Conservation (phyloP, 2,329 filamentous ascomycete species). For the Fusarium incarnatum region DNA sequence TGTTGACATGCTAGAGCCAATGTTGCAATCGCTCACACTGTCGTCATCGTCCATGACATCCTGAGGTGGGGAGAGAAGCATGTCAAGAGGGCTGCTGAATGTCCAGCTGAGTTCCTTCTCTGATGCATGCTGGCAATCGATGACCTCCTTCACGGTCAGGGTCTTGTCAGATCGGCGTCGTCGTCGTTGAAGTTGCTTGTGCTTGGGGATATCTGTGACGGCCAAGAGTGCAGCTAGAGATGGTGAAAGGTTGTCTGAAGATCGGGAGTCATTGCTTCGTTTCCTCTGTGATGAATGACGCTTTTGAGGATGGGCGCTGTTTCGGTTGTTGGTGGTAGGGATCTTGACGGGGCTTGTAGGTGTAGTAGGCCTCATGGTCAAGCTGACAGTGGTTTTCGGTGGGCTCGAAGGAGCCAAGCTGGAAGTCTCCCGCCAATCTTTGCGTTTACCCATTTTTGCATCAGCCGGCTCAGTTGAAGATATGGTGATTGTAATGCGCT, state of each 20-base stretch:
- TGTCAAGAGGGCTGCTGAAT: conserved; percentile 67
- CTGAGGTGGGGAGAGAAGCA: conserved; percentile 71
- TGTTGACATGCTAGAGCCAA: conserved; percentile 64
- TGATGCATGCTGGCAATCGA: conserved; percentile 64
- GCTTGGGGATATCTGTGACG: conserved; percentile 69
- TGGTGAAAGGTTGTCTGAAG: conserved; percentile 66
- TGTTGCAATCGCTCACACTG: conserved; percentile 64
- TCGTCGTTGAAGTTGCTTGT: conserved; percentile 54
- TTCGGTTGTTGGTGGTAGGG: conserved; percentile 57
- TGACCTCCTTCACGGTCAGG: conserved; percentile 67
- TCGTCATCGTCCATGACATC: conserved; percentile 63
- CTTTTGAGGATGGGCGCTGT: conserved; percentile 53
- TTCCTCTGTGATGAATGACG: conserved; percentile 54
- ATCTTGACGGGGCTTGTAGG: conserved; percentile 68
- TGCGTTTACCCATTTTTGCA: conserved; percentile 53
- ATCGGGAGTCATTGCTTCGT: conserved; percentile 57
- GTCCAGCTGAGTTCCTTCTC: conserved; percentile 70
- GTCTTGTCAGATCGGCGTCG: conserved; percentile 44
- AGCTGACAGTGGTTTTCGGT: conserved; percentile 45
- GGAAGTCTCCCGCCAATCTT: conserved; percentile 47
- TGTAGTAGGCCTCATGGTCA: conserved; percentile 47
- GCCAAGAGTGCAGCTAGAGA: conserved; percentile 71
- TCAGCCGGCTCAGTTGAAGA: conserved; percentile 42
- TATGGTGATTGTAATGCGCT: conserved; percentile 42
- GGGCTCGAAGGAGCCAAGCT: conserved; percentile 47